Conservation (phyloP, 352 stramenopile species). For the Phytophthora podocarpi region DNA sequence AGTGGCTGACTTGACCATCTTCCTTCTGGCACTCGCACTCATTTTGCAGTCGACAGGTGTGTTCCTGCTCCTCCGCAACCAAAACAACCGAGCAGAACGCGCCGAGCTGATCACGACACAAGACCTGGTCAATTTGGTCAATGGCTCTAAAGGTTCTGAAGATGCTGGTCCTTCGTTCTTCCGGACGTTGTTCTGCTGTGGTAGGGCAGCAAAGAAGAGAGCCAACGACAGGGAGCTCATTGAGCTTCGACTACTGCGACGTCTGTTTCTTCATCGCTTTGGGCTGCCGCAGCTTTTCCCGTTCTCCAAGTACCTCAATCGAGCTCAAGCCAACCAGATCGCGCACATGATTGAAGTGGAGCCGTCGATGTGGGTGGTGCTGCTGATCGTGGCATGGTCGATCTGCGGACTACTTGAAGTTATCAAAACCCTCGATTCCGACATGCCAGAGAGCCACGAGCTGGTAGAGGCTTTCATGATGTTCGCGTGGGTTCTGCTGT, state of each 20-base stretch:
- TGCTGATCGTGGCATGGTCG: constrained; percentile 47
- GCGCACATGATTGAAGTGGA: constrained; percentile 76
- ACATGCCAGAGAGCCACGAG: constrained; percentile 30
- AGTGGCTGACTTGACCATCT: constrained; percentile 59
- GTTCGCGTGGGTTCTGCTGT: constrained; percentile 43
- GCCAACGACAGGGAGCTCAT: constrained; percentile 26
- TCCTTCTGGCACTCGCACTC: constrained; percentile 55
- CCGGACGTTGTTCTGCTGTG: constrained; percentile 21
- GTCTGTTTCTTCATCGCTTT: constrained; percentile 47
- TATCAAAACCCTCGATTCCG: constrained; percentile 8
- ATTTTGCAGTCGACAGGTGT: constrained; percentile 52
- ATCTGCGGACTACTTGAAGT: constrained; percentile 33
- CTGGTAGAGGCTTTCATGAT: constrained; percentile 45
- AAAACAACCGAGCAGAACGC: constrained; percentile 45
- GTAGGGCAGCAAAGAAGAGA: constrained; percentile 17
- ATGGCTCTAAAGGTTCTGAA: background rate
- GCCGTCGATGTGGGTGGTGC: constrained; percentile 59
- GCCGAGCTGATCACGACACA: constrained; percentile 48
- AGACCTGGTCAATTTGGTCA: constrained; percentile 31
- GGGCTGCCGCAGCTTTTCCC: constrained; percentile 55
- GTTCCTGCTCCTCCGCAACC: constrained; percentile 46
- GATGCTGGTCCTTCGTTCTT: constrained; percentile 12
- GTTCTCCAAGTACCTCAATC: constrained; percentile 75
- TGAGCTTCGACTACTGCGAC: constrained; percentile 42
- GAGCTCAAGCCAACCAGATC: constrained; percentile 76